These are phyloP conservation scores for Crucihimalaya himalaica DNA, from an alignment of 345 rosid species.

Conservation along the genomic window DNA sequence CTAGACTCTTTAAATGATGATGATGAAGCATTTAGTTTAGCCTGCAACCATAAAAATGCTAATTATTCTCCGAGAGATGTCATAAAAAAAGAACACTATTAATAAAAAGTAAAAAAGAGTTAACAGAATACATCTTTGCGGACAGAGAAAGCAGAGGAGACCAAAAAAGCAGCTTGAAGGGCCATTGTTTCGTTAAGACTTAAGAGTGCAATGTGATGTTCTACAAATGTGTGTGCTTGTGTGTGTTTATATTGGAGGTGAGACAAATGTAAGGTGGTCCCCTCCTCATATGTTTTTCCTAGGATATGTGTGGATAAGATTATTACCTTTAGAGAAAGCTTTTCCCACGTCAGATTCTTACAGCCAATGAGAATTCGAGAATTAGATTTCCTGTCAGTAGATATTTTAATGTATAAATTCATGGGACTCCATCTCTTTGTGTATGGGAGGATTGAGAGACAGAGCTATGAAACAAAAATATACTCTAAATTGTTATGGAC, in stretches of 20 bases:
- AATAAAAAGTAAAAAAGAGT: neutral
- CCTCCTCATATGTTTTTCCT: constrained; percentile 6
- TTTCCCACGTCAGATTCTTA: constrained; percentile 49
- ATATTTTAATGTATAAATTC: constrained; percentile 28
- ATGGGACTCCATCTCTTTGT: constrained; percentile 31
- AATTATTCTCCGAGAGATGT: constrained; percentile 7
- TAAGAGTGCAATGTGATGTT: constrained; percentile 10
- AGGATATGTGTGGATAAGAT: constrained; percentile 61
- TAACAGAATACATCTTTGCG: constrained; percentile 59
- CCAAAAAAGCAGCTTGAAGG: constrained; percentile 70
- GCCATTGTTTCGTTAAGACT: constrained; percentile 49
- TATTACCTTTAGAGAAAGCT: constrained; percentile 34
- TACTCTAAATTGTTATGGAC: constrained; percentile 23
- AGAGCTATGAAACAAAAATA: constrained; percentile 4
- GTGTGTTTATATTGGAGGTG: constrained; percentile 38
- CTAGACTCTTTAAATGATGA: constrained; percentile 60
- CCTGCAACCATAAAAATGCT: constrained; percentile 47
- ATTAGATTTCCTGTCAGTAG: constrained; percentile 56
- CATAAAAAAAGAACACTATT: neutral
- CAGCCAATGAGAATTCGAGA: constrained; percentile 56
- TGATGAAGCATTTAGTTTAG: constrained; percentile 42
- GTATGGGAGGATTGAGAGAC: constrained; percentile 4
- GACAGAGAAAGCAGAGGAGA: constrained; percentile 58
- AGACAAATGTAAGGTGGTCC: constrained; percentile 6
- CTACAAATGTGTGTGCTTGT: constrained; percentile 12